Evolutionary conservation across 208 protist species (phyloP).

Genomic region (Acanthamoeba lenticulata): DNA sequence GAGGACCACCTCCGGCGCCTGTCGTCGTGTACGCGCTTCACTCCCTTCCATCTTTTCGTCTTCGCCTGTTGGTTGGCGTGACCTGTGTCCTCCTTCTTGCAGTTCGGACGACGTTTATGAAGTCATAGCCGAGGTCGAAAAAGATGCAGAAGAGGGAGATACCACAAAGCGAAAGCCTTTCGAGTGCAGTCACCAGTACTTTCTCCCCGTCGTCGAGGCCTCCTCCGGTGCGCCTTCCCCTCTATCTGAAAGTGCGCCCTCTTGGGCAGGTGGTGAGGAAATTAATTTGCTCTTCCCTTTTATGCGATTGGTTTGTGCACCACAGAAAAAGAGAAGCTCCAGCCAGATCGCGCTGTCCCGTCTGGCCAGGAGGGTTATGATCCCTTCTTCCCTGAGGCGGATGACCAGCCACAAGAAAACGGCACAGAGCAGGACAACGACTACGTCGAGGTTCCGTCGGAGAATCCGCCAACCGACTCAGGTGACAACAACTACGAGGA

Average conservation of each 20-base stretch:
- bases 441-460: neutral
- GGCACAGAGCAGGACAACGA: neutral
- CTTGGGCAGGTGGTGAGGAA: too few relatives aligned
- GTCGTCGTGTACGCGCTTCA: neutral
- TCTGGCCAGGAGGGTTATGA: conserved; percentile 5
- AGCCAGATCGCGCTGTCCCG: neutral
- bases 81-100: too few relatives aligned
- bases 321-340: neutral
- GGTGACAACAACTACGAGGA: neutral
- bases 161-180: too few relatives aligned
- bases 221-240: too few relatives aligned
- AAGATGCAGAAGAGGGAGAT: too few relatives aligned
- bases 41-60: neutral
- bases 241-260: too few relatives aligned
- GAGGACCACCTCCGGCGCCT: neutral
- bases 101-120: too few relatives aligned
- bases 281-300: too few relatives aligned
- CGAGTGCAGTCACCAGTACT: too few relatives aligned
- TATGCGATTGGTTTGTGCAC: neutral
- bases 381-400: neutral
- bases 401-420: neutral
- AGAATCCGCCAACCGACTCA: neutral
- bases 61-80: too few relatives aligned
- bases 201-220: too few relatives aligned
- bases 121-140: too few relatives aligned